A percentile compares a stretch with the other conserved stretches of the same genome.
These are phyloP conservation scores for Fraxinus albicans DNA, from an alignment of 305 asterid species.

Conservation along the genomic window DNA sequence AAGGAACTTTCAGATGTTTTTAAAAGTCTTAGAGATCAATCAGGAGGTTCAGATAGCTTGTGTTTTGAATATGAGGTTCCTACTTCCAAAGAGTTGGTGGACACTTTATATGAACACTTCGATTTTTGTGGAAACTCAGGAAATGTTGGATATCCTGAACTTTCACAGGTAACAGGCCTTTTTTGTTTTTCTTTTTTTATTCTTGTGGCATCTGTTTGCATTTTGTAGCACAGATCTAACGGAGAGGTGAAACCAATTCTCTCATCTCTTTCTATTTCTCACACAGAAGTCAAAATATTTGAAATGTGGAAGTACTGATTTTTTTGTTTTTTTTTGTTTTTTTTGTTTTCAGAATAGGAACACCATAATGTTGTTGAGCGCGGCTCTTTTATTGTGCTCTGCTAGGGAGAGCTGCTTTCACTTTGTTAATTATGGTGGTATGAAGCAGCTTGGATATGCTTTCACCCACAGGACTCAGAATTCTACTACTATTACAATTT, in stretches of 20 bases:
- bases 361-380: constrained; percentile 59
- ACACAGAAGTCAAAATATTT: neutral
- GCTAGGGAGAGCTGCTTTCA: constrained; percentile 85
- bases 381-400: constrained; percentile 75
- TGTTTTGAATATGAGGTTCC: constrained; percentile 54
- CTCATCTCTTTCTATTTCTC: constrained; percentile 16
- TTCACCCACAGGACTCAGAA: constrained; percentile 44
- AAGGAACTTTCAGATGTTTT: constrained; percentile 57
- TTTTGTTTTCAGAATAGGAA: constrained; percentile 61
- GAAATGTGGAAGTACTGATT: constrained; percentile 11
- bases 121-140: constrained; percentile 39
- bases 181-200: neutral
- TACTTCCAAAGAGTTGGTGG: constrained; percentile 71
- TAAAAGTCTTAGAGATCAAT: constrained; percentile 40
- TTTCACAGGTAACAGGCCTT: constrained; percentile 61
- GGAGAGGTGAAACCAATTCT: constrained; percentile 19
- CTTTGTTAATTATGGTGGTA: constrained; percentile 74
- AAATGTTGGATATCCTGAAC: constrained; percentile 48
- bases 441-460: constrained; percentile 82
- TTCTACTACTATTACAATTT: constrained; percentile 53
- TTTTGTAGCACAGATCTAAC: constrained; percentile 17
- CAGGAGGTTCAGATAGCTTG: constrained; percentile 44
- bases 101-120: constrained; percentile 44
- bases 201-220: constrained; percentile 19
- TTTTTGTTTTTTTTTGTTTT: neutral